phyloP scores from a whole-genome alignment of 805 yeast genomes.

The Ogataea naganishii region DNA sequence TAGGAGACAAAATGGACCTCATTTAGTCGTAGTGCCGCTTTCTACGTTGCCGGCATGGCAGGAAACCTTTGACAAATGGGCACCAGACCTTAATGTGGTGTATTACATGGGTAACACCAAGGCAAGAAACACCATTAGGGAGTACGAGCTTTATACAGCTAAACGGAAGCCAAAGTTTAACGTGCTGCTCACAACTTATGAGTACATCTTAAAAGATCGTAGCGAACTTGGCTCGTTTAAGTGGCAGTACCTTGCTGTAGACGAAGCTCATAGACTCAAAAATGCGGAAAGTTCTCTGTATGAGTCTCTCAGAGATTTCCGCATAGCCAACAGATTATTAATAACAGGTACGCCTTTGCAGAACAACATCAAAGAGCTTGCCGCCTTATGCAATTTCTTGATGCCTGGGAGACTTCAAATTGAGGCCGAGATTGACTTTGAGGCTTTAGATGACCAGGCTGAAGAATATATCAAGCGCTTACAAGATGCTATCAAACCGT shows the following conservation, averaged over 20 bases:
- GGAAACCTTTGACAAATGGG: constrained; percentile 95
- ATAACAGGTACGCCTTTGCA: constrained; percentile 98
- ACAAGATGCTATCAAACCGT: constrained; percentile 82
- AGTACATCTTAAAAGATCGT: constrained; percentile 87
- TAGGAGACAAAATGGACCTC: constrained; percentile 96
- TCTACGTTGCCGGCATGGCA: constrained; percentile 99
- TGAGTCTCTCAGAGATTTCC: constrained; percentile 77
- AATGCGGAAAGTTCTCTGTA: constrained; percentile 90
- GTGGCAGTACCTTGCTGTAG: constrained; percentile 98
- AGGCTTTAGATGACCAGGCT: constrained; percentile 77
- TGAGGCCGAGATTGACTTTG: constrained; percentile 93
- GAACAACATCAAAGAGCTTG: constrained; percentile 89
- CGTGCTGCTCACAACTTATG: constrained; percentile 89
- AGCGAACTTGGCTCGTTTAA: constrained; percentile 68
- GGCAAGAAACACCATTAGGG: constrained; percentile 75
- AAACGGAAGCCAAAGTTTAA: constrained; percentile 78
- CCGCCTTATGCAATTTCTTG: constrained; percentile 87
- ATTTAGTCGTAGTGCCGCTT: constrained; percentile 89
- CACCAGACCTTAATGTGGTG: constrained; percentile 90
- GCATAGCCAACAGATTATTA: constrained; percentile 72
- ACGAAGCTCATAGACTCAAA: constrained; percentile 95
- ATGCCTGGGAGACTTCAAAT: constrained; percentile 92
- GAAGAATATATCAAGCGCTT: constrained; percentile 82
- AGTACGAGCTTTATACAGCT: constrained; percentile 69
- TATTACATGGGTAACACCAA: constrained; percentile 89